A percentile compares a stretch with the other conserved stretches of the same genome.
These are phyloP conservation scores for Austroboletus eburneus DNA, from an alignment of 768 basidiomycete species.

Conservation along the genomic window DNA sequence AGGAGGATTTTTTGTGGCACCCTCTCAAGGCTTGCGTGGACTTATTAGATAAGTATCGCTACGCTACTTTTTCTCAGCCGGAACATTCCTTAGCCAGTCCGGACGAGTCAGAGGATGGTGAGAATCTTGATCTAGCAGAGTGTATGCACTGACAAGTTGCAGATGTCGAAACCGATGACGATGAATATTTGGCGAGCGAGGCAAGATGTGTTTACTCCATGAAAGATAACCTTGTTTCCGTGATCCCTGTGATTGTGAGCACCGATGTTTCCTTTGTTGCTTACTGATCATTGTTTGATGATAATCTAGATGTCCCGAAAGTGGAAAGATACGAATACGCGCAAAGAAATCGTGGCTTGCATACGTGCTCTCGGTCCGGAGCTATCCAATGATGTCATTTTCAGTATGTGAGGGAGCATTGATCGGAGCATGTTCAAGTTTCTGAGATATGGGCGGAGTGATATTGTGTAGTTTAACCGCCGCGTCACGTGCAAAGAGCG, in stretches of 20 bases:
- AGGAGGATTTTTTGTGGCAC: slow-evolving; percentile 81
- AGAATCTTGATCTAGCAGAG: not conserved
- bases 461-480: no score
- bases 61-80: slow-evolving; percentile 67
- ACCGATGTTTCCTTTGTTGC: not conserved
- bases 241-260: slow-evolving; percentile 28
- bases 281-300: slow-evolving; percentile 4
- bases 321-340: slow-evolving; percentile 30
- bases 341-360: slow-evolving; percentile 38
- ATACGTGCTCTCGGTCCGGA: slow-evolving; percentile 42
- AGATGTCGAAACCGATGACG: slow-evolving; percentile 11
- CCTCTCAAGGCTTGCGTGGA: slow-evolving; percentile 56
- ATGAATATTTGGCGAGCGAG: slow-evolving; percentile 19
- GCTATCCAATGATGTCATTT: slow-evolving; percentile 39
- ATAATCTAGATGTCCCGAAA: slow-evolving; percentile 22
- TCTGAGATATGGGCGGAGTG: not conserved
- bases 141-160: slow-evolving; percentile 11
- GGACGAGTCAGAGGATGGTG: slow-evolving; percentile 28
- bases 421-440: not conserved
- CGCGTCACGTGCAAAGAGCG: no score
- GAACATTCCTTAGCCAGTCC: slow-evolving; percentile 44
- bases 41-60: slow-evolving; percentile 62
- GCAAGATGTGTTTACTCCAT: slow-evolving; percentile 25
- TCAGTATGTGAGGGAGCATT: slow-evolving; percentile 22
- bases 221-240: slow-evolving; percentile 12